Conservation (phyloP, 2,329 filamentous ascomycete genomes). For the Verticillium albo-atrum region DNA sequence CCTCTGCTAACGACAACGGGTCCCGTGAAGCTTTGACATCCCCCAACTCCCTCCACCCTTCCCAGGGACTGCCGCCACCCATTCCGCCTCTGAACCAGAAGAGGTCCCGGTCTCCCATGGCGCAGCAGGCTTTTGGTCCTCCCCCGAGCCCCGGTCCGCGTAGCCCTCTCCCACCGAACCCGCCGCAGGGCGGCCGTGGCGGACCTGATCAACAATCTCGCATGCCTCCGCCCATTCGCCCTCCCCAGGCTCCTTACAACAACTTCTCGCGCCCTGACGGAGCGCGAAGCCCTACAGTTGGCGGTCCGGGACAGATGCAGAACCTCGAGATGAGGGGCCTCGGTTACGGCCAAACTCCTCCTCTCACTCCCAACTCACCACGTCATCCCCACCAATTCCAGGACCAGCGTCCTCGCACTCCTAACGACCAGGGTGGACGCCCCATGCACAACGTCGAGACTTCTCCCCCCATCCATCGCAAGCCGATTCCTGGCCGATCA, state of each 20-base stretch:
- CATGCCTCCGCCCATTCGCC: slow-evolving; percentile 2
- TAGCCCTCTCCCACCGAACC: slow-evolving; percentile 23
- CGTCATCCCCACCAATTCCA: slow-evolving; percentile 3
- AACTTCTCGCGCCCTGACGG: slow-evolving; percentile 13
- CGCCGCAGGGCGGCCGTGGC: slow-evolving; percentile 10
- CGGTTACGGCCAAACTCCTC: slow-evolving; percentile 19
- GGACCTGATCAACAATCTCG: neutral
- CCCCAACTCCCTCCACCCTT: slow-evolving; percentile 26
- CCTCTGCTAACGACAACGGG: slow-evolving; percentile 49
- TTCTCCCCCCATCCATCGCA: slow-evolving; percentile 41
- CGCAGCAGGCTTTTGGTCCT: slow-evolving; percentile 24
- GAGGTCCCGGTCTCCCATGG: slow-evolving; percentile 41
- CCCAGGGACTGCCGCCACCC: slow-evolving; percentile 33
- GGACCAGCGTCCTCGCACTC: slow-evolving; percentile 1
- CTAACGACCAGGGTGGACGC: neutral
- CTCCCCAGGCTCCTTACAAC: slow-evolving; percentile 13
- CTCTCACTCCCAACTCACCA: slow-evolving; percentile 12
- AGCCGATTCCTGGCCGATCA: slow-evolving; percentile 42
- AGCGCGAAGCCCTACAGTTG: slow-evolving; percentile 9
- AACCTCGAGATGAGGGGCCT: slow-evolving; percentile 16
- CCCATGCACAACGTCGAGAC: slow-evolving; percentile 27
- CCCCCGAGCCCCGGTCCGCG: slow-evolving; percentile 24
- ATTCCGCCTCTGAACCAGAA: slow-evolving; percentile 33
- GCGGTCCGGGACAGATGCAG: slow-evolving; percentile 7
- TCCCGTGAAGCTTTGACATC: slow-evolving; percentile 49